phyloP scores from a whole-genome alignment of 129 eudicot species.

The Silybum marianum region DNA sequence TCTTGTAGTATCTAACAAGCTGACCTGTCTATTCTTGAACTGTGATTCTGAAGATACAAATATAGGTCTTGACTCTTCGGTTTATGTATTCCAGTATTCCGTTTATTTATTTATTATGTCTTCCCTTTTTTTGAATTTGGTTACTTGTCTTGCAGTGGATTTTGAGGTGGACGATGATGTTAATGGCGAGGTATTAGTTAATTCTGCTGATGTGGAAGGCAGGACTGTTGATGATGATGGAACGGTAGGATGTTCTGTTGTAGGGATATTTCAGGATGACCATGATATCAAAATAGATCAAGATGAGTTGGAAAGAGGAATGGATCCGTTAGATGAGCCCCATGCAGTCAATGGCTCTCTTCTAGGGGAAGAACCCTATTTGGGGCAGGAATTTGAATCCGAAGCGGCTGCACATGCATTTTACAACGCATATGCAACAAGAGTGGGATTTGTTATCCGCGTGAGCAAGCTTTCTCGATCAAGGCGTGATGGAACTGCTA shows the following conservation, averaged over 20 bases:
- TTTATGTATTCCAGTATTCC: background rate
- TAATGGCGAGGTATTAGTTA: slow-evolving; percentile 55
- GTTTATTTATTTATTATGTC: background rate
- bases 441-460: slow-evolving; percentile 74
- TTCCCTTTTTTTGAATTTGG: background rate
- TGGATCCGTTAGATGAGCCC: slow-evolving; percentile 39
- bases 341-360: slow-evolving; percentile 38
- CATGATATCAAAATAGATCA: slow-evolving; percentile 55
- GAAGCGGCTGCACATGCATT: slow-evolving; percentile 94
- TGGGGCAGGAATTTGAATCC: slow-evolving; percentile 85
- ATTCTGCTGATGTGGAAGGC: slow-evolving; percentile 45
- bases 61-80: background rate
- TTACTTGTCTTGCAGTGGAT: slow-evolving; percentile 49
- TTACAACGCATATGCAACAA: slow-evolving; percentile 78
- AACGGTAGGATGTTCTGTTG: slow-evolving; percentile 67
- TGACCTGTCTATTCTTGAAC: background rate
- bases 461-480: slow-evolving; percentile 93
- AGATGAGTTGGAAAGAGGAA: slow-evolving; percentile 51
- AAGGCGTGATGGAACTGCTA: slow-evolving; percentile 87
- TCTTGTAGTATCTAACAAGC: background rate
- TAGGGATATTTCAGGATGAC: slow-evolving; percentile 46
- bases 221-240: slow-evolving; percentile 43
- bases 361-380: slow-evolving; percentile 64
- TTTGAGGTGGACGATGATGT: slow-evolving; percentile 60
- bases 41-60: slow-evolving; percentile 6